Conservation (phyloP, 2,329 filamentous ascomycete species). For the Penicillium polonicum region DNA sequence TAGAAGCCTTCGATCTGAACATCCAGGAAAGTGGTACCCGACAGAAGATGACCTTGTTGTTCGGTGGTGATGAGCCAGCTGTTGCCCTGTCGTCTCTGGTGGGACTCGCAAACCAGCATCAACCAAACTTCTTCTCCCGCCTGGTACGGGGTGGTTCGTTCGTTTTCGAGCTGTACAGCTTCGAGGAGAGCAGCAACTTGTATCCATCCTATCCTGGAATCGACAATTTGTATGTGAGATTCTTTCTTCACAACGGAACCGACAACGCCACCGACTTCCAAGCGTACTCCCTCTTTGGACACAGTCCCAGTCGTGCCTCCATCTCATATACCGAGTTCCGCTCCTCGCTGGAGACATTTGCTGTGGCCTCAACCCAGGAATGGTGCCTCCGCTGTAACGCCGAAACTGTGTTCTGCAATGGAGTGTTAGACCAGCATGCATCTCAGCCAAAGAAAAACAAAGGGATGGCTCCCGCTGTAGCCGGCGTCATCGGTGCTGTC, state of each 20-base stretch:
- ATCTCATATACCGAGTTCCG: slow-evolving; percentile 55
- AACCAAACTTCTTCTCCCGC: slow-evolving; percentile 49
- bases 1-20: slow-evolving; percentile 41
- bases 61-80: slow-evolving; percentile 52
- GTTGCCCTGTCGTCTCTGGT: slow-evolving; percentile 52
- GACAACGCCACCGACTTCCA: slow-evolving; percentile 22
- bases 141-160: slow-evolving; percentile 51
- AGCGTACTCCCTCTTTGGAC: slow-evolving; percentile 10
- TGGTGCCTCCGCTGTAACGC: slow-evolving; percentile 56
- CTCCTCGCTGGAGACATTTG: slow-evolving; percentile 44
- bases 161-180: slow-evolving; percentile 54
- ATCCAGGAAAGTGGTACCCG: slow-evolving; percentile 38
- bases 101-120: slow-evolving; percentile 38
- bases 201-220: slow-evolving; percentile 41
- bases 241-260: slow-evolving; percentile 59
- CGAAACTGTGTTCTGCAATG: slow-evolving; percentile 52
- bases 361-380: slow-evolving; percentile 45
- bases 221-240: slow-evolving; percentile 54
- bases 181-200: slow-evolving; percentile 29
- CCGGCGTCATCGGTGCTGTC: slow-evolving; percentile 57
- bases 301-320: slow-evolving; percentile 43
- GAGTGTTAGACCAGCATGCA: slow-evolving; percentile 32
- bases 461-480: slow-evolving; percentile 47
- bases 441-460: slow-evolving; percentile 12
- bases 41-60: slow-evolving; percentile 49